Base-by-base conservation (phyloP, 192 early-diverging fungal species). In the Gonapodya sp. region DNA sequence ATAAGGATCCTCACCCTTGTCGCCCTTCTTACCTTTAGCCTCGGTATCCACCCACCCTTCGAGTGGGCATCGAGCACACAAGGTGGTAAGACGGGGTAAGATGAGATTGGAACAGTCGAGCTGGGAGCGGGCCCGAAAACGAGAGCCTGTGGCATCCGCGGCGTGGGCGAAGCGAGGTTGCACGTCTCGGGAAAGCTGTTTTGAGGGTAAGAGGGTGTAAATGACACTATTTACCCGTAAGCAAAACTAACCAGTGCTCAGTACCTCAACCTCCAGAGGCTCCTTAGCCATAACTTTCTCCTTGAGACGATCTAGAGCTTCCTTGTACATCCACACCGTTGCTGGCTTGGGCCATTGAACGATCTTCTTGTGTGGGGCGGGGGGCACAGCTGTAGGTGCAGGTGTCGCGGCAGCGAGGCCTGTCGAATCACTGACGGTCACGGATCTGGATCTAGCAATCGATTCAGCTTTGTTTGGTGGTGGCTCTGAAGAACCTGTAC, bases 121-220 rank as follows among this genome's bases (percentile, higher is more conserved):
- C 2, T 35, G 80, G 2, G 83, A 80, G 35, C 85, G 84, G 1
- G 85, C 90, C 33, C 85, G 81, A 78, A 87, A 86, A 80, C 88
- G 87, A 73, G 79, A 82, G 1, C 80, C 64, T 78, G 83, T 84
- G 31, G 83, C 81, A 80, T 91, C 90, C 2, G 81, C 34, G 14
- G 87, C 77, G 73, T 87, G 86, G 0, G 88, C 64, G 79, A 89
- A 91, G 30, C 83, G 82, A 18, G 85, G 87, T 34, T 87, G 88
- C n/a, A 91, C 34, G 37, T 86, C 82, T 80, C 90, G 78, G 0
- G 79, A 34, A 84, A 87, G 89, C 87, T 87, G 24, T 78, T 18
- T 2, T 36, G 79, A 8, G 34, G 64, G 81, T 14, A 64, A 0
- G 36, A 73, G 34, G 31, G 2, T 2, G 79, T 72, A 16, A 30